These are phyloP conservation scores for Taphrina flavorubra DNA, from an alignment of 1,139 yeast species.

Conservation along the genomic window DNA sequence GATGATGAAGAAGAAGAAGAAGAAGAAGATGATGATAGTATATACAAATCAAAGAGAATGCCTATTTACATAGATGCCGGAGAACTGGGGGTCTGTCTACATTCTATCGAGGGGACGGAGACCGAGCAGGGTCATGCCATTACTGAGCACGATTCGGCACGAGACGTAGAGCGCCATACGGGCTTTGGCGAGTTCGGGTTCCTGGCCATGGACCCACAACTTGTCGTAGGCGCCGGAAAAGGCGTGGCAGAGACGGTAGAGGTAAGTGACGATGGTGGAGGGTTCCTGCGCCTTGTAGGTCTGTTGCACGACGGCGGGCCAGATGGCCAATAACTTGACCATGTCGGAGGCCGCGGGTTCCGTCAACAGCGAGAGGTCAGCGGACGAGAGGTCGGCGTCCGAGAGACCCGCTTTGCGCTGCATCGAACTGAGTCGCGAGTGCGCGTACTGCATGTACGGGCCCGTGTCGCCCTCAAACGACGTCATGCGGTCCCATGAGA, in stretches of 20 bases:
- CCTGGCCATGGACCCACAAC: slow-evolving; percentile 98
- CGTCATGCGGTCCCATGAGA: slow-evolving; percentile 98
- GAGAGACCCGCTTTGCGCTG: slow-evolving; percentile 72
- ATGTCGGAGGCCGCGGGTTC: slow-evolving; percentile 78
- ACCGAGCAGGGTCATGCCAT: slow-evolving; percentile 90
- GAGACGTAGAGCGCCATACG: slow-evolving; percentile 90
- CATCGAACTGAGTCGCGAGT: slow-evolving; percentile 93
- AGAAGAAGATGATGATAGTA: too few species aligned
- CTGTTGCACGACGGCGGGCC: slow-evolving; percentile 86
- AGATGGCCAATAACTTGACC: slow-evolving; percentile 81
- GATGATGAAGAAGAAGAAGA: too few species aligned
- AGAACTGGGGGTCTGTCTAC: slow-evolving; percentile 58
- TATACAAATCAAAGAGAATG: too few species aligned
- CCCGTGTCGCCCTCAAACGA: slow-evolving; percentile 99
- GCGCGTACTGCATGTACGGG: slow-evolving; percentile 98
- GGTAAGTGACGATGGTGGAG: slow-evolving; percentile 89
- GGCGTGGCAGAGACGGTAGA: slow-evolving; percentile 88
- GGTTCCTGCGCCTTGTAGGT: slow-evolving; percentile 90
- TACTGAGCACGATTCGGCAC: slow-evolving; percentile 86
- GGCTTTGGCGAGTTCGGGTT: slow-evolving; percentile 82
- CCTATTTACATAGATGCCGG: too few species aligned
- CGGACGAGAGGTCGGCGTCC: slow-evolving; percentile 54
- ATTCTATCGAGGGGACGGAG: slow-evolving; percentile 98
- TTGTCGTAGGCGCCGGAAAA: slow-evolving; percentile 95
- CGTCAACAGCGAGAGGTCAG: slow-evolving; percentile 72